Conservation (phyloP, 805 yeast species). For the Yarrowia sp. region DNA sequence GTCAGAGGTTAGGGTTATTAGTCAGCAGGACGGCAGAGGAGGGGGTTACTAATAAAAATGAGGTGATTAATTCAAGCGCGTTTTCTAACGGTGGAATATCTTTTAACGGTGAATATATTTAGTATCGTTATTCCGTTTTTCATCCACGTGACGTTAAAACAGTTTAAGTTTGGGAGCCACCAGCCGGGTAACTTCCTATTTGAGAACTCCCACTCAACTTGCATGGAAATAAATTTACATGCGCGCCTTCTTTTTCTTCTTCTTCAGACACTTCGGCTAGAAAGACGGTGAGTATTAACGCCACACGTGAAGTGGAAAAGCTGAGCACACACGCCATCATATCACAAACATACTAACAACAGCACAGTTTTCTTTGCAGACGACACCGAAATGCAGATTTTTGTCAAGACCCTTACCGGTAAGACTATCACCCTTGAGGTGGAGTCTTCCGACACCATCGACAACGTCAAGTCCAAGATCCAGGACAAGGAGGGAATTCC, state of each 20-base stretch:
- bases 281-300: slow-evolving; percentile 23
- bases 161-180: neutral
- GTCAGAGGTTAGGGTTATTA: slow-evolving; percentile 4
- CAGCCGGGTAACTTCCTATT: slow-evolving; percentile 20
- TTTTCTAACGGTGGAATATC: too few species aligned
- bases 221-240: slow-evolving; percentile 24
- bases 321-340: neutral
- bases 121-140: neutral
- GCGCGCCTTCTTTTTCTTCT: slow-evolving; percentile 8
- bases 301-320: neutral
- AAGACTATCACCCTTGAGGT: slow-evolving; percentile 97
- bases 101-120: neutral
- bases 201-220: slow-evolving; percentile 24
- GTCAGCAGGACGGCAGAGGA: neutral
- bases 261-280: slow-evolving; percentile 26
- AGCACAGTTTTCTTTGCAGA: slow-evolving; percentile 37
- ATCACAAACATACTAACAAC: neutral
- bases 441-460: slow-evolving; percentile 96
- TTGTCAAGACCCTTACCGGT: slow-evolving; percentile 99
- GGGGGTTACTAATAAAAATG: too few species aligned
- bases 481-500: slow-evolving; percentile 98
- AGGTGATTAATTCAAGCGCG: too few species aligned
- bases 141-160: neutral
- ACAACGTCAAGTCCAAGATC: slow-evolving; percentile 93
- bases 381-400: slow-evolving; percentile 58